Evolutionary conservation across 441 rosid genomes (phyloP), one percentile per base, ranked within the genome.

Genomic region (Corymbia calophylla): DNA sequence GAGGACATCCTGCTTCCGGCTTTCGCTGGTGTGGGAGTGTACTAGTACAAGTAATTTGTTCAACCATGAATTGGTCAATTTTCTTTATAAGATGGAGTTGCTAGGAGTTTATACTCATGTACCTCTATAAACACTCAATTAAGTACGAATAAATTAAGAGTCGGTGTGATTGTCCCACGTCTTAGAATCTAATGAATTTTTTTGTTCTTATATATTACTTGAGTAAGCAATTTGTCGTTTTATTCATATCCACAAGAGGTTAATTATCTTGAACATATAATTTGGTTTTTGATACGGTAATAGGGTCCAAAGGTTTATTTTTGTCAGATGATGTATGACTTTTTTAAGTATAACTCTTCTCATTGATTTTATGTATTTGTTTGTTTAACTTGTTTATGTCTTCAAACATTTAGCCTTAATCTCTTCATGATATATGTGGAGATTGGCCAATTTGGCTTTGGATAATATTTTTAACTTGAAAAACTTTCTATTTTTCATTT

Each of bases 361-460:
- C 35, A 13, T 29, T 14, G 32, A 62, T 6, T 29, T 62, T 62
- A 3, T 29, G 14, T 6, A 62, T 62, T 62, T 13, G 0, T 62
- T 29, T 29, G 18, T 62, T 39, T 6, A 62, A 29, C 68, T 62
- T 60, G 14, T 55, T 55, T 55, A 55, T 55, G 58, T 55, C 3
- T 1, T 58, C n/a, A 25, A 58, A n/a, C n/a, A n/a, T 62, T 62
- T 58, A 1, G 58, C 29, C 14, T 58, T 0, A 0, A 58, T 10
- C 64, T 58, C 2, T 58, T 10, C 6, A 58, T 54, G 6, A 53
- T 4, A 53, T 53, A 53, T 53, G 54, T 14, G 54, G 54, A 14
- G 54, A 53, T 53, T 14, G 54, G 17, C 1, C 53, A 17, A 54
- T 54, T 18, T 54, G 56, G 27, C 11, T 9, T 9, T 56, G 29